Evolutionary conservation across 2,329 filamentous ascomycete species (phyloP), one percentile per base, ranked within the genome.

Genomic region (Apiospora marii): DNA sequence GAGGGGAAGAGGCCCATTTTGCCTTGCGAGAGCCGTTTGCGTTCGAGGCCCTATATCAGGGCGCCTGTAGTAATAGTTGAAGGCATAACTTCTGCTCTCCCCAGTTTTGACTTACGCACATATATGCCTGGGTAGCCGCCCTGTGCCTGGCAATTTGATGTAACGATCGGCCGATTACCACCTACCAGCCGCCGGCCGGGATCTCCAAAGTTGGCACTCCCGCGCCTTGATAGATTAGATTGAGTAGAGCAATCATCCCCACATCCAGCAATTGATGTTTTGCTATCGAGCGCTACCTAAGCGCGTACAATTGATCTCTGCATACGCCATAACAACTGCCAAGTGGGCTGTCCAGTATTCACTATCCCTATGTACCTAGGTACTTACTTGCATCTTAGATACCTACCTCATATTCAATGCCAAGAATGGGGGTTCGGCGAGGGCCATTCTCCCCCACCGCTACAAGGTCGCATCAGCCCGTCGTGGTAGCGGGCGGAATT

Each of bases 401-500:
- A 37, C 6, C 6, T 37, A 37, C 37, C 2, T 41, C 6, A 37
- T 41, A 10, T 41, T 41, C 37, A 41, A 41, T 41, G 37, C 37
- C 37, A 41, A 41, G 37, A 10, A 41, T 41, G 37, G 37, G 37
- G 37, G 37, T 10, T 8, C 24, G 27, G 27, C 10, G 48, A 24
- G n/a, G 49, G 37, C 37, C 1, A 41, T 41, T 41, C 34, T 22
- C 49, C 58, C 58, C 58, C 58, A 64, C 58, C 58, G 58, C 58
- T 22, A 64, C 22, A 41, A 64, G 58, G 58, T 64, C 58, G 58
- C 22, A 41, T 64, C 58, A 41, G 58, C 58, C 58, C 58, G 58
- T 41, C 4, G 58, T 41, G 48, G 44, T 49, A 69, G 67, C 44
- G 67, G 44, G 44, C 44, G 49, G 44, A 69, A 69, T 27, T 69